These are phyloP conservation scores for Colletotrichum cuscutae DNA, from an alignment of 2,329 filamentous ascomycete genomes.

Conservation along the genomic window DNA sequence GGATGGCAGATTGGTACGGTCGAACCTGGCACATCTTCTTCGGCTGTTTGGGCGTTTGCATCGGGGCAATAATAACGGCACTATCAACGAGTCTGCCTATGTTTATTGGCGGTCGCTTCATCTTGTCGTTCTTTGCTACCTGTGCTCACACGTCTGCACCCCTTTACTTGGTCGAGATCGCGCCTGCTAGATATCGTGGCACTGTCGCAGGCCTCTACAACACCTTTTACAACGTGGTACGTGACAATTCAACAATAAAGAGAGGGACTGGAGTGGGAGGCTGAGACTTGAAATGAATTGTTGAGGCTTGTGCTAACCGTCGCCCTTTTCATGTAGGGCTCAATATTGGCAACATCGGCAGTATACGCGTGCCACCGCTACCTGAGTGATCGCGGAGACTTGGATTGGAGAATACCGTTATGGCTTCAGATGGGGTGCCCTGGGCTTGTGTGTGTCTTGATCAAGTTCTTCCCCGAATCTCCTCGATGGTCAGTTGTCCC, in stretches of 20 bases:
- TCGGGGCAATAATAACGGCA: conserved; percentile 61
- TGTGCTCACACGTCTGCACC: conserved; percentile 67
- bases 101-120: conserved; percentile 60
- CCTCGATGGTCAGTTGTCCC: conserved; percentile 40
- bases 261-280: too few relatives aligned
- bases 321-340: conserved; percentile 25
- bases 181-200: conserved; percentile 67
- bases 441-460: conserved; percentile 41
- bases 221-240: conserved; percentile 53
- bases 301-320: background rate
- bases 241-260: background rate
- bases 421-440: conserved; percentile 48
- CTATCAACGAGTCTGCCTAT: conserved; percentile 52
- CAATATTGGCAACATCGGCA: conserved; percentile 44
- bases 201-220: conserved; percentile 66
- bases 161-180: conserved; percentile 68
- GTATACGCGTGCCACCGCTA: conserved; percentile 45
- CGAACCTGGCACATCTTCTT: conserved; percentile 54
- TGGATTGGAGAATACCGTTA: conserved; percentile 47
- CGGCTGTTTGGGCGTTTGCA: conserved; percentile 57
- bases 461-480: conserved; percentile 49
- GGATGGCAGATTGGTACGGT: conserved; percentile 56
- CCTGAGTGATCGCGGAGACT: conserved; percentile 39
- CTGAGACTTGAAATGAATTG: background rate
- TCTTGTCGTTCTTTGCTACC: conserved; percentile 64